Base-by-base conservation (phyloP, 176 grass and related monocot species). In the Avena insularis region DNA sequence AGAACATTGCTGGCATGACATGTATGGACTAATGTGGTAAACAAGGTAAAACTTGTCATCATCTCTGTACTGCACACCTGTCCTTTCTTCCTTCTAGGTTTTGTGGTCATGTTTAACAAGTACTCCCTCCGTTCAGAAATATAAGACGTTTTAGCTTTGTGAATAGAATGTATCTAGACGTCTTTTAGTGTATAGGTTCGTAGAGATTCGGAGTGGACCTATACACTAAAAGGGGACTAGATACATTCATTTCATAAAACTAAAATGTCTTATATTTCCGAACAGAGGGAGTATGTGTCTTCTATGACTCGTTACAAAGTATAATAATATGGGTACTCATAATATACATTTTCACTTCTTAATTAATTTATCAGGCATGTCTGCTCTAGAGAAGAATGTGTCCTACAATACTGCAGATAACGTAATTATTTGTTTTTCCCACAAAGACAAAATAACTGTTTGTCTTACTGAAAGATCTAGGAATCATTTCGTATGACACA, bases 41-140 rank as follows among this genome's bases (percentile, higher is more conserved):
- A 72, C 43, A n/a, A 81, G 88, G 88, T 90, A 75, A 81, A 6
- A 12, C 12, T 3, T 9, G 9, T 60, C 43, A 8, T 55, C 5
- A 45, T 46, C 9, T 40, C 9, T 71, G 31, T 40, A 14, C 14
- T 48, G n/a, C 13, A 65, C 8, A 29, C 15, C 4, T 50, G 47
- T 35, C 29, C 13, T 67, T 20, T 66, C 4, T n/a, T 43, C 35
- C 33, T 25, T 71, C 20, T 59, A 46, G 81, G 19, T 72, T 73
- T 29, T 48, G 20, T 11, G 49, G 19, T 43, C 66, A 71, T 45
- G 50, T 54, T 57, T 25, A 71, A 21, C 31, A 83, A 83, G 35
- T 35, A 35, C 33, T 35, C 33, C 33, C 38, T 40, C 5, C 5
- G 38, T 40, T 40, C 5, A 5, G 5, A 40, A 40, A 40, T 40